Conservation (phyloP, 768 basidiomycete genomes). For the Cyclocybe aegerita region DNA sequence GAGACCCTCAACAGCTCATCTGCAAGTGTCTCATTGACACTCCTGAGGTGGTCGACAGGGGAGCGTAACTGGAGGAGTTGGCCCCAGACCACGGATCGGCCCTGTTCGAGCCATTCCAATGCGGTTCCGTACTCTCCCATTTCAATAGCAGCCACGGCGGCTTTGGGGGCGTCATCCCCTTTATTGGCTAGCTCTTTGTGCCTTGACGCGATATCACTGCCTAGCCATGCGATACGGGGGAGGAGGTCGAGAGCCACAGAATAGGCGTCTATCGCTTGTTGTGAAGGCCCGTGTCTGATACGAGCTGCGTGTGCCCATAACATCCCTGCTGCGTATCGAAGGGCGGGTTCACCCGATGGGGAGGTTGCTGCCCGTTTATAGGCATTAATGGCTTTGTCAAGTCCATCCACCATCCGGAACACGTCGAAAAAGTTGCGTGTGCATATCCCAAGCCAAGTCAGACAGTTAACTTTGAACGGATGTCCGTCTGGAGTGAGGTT, state of each 20-base stretch:
- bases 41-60: slow-evolving; percentile 12
- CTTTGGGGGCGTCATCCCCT: slow-evolving; percentile 1
- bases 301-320: background rate
- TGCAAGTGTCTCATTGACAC: slow-evolving; percentile 4
- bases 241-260: slow-evolving; percentile 4
- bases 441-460: background rate
- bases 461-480: background rate
- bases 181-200: background rate
- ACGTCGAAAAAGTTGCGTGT: background rate
- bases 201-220: background rate
- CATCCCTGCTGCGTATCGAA: background rate
- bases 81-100: slow-evolving; percentile 15
- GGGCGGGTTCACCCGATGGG: background rate
- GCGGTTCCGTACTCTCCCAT: slow-evolving; percentile 8
- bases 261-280: slow-evolving; percentile 2
- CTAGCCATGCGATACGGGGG: slow-evolving; percentile 10
- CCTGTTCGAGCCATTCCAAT: slow-evolving; percentile 11
- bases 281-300: background rate
- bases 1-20: slow-evolving; percentile 7
- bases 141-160: slow-evolving; percentile 11
- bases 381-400: background rate
- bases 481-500: background rate
- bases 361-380: background rate
- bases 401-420: background rate
- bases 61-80: slow-evolving; percentile 12